Conservation (phyloP, 331 rosid genomes). For the Malus hybrid region DNA sequence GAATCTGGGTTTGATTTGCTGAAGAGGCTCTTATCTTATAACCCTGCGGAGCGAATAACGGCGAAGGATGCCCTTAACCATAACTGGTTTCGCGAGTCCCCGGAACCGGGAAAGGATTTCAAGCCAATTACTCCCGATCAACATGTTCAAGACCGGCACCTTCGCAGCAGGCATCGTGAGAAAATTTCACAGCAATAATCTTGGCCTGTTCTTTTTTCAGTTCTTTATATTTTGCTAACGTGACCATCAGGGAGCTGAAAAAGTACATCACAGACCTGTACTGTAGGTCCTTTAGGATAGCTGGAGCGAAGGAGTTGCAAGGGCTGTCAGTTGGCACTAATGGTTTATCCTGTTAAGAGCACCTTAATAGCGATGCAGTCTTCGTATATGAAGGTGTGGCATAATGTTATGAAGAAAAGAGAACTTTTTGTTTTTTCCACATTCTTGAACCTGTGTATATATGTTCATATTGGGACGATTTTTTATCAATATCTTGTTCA, state of each 20-base stretch:
- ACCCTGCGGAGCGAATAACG: conserved; percentile 78
- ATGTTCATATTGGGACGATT: not conserved
- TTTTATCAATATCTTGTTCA: not conserved
- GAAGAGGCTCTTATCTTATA: conserved; percentile 59
- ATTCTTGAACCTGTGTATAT: not conserved
- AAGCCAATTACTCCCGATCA: conserved; percentile 25
- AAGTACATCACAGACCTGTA: not conserved
- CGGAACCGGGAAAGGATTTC: conserved; percentile 55
- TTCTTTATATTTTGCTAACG: not conserved
- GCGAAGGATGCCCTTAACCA: conserved; percentile 77
- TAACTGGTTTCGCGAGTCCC: conserved; percentile 74
- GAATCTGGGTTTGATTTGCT: conserved; percentile 79
- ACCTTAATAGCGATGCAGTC: not conserved
- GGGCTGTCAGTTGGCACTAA: not conserved
- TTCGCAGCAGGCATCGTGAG: conserved; percentile 19
- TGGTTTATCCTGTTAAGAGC: not conserved
- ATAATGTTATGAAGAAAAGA: not conserved
- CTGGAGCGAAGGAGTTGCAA: not conserved
- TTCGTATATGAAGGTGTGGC: conserved; percentile 1
- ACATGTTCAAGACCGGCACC: conserved; percentile 39
- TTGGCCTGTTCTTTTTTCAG: not conserved
- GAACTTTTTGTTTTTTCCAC: not conserved
- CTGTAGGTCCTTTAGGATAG: not conserved
- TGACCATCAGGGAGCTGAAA: not conserved
- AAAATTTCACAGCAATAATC: conserved; percentile 4